Evolutionary conservation across 345 rosid genomes (phyloP), one percentile per base, ranked within the genome.

Genomic region (Boechera stricta): DNA sequence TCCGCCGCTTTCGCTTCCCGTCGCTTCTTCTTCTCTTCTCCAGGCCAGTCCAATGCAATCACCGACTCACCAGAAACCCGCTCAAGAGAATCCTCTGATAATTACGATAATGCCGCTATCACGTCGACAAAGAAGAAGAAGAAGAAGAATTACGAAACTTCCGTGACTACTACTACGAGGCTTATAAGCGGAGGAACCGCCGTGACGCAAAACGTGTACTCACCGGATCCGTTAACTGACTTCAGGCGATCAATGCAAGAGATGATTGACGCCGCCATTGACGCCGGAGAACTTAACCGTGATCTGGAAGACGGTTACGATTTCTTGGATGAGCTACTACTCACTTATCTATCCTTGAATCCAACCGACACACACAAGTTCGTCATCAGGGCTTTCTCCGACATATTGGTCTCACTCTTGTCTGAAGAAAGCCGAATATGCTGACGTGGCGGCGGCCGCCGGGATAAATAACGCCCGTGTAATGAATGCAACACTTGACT

Each of bases 11-110:
- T 84, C n/a, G 94, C 97, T 64, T 91, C 98, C 48, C 91, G 81
- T n/a, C 94, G 97, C 71, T 89, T 94, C 83, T 94, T 94, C 82
- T 86, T 88, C 86, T 89, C 98, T 74, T 92, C 95, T 16, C 98
- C 97, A 0, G 98, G 97, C 63, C 85, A 71, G 1, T 92, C 98
- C 76, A 94, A 92, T 84, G 88, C 98, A 80, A 92, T 94, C 75
- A 74, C 85, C 4, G 92, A 90, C 77, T 86, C 96, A 6, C 66
- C 81, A 0, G 79, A 83, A 31, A 66, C 84, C 48, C 59, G 78
- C 29, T 74, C 75, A 18, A 81, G 47, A 53, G 78, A 63, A 26
- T 44, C 68, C 41, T 65, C 67, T 61, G 63, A 66, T 66, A 60
- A 67, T 67, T 72, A 73, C 73, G 81, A 72, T 8, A 16, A 35